phyloP scores from a whole-genome alignment of 2,329 filamentous ascomycete genomes.

The Diaporthe citrichinensis region DNA sequence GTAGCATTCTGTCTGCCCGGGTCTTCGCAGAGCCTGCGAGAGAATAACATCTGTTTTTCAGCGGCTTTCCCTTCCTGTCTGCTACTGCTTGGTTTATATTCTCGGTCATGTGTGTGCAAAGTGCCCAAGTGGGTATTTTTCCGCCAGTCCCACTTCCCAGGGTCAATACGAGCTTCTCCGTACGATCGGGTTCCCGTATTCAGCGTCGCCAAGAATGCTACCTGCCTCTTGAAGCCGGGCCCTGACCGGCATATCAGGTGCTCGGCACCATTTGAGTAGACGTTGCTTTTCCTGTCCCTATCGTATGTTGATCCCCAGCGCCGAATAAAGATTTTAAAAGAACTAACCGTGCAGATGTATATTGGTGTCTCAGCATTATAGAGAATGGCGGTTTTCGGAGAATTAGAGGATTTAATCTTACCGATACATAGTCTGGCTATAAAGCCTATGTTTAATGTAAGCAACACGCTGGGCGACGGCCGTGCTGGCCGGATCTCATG shows the following conservation, averaged over 20 bases:
- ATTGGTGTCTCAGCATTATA: not conserved
- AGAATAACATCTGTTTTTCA: not conserved
- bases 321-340: not conserved
- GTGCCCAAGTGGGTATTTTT: not conserved
- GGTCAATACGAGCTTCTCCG: constrained; percentile 15
- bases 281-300: not conserved
- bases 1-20: constrained; percentile 14
- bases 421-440: no score
- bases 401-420: no score
- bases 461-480: not conserved
- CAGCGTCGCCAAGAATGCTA: constrained; percentile 9
- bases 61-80: not conserved
- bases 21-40: constrained; percentile 1
- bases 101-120: not conserved
- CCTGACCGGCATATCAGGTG: not conserved
- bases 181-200: not conserved
- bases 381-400: no score
- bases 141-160: not conserved
- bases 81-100: not conserved
- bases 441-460: no score
- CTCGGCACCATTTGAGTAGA: not conserved
- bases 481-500: not conserved
- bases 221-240: not conserved
- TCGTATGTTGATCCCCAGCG: not conserved
- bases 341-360: no score